Base-by-base conservation (phyloP, 2,329 filamentous ascomycete genomes). In the Stagonosporopsis rhizophila region DNA sequence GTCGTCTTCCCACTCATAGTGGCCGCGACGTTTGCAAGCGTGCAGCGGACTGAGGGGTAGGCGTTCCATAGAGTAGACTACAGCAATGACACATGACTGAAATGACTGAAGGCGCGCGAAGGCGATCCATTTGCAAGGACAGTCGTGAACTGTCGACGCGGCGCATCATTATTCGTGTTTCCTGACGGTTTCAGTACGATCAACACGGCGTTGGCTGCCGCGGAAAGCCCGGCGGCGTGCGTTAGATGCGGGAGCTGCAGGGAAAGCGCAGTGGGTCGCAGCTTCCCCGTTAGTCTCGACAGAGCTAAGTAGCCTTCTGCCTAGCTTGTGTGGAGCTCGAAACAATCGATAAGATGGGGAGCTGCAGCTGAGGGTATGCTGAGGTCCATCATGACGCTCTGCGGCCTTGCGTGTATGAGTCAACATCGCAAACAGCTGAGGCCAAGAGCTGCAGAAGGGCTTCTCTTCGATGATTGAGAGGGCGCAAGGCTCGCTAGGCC, bases 1-100 rank as follows among this genome's bases (percentile, higher is more conserved):
- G 79, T 89, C 15, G 87, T 83, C 15, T 89, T 89, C 67, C 87
- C 87, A 7, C 75, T 89, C 59, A 87, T 89, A 59, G 86, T 89
- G 9, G 87, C 87, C 4, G 84, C 85, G 17, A 87, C 86, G 1
- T 89, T 88, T 76, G 86, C 86, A n/a, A 82, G 59, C 8, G 56
- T 54, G 7, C 42, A 41, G 38, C 46, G 44, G 42, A 34, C 42
- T 17, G 35, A 51, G 23, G 23, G 17, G 20, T 52, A 52, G 32
- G 32, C 19, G 27, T 11, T 30, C 32, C 6, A 9, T 42, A 41
- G 28, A 46, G 14, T 42, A 41, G 28, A 46, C 8, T 12, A 19
- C 9, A 32, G 9, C 6, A 12, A 48, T 9, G 34, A 45, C 20
- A 19, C 35, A 51, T 38, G 52, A 25, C 8, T 44, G 17, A 12